phyloP scores from a whole-genome alignment of 305 asterid species.

The Fraxinus latifolia region DNA sequence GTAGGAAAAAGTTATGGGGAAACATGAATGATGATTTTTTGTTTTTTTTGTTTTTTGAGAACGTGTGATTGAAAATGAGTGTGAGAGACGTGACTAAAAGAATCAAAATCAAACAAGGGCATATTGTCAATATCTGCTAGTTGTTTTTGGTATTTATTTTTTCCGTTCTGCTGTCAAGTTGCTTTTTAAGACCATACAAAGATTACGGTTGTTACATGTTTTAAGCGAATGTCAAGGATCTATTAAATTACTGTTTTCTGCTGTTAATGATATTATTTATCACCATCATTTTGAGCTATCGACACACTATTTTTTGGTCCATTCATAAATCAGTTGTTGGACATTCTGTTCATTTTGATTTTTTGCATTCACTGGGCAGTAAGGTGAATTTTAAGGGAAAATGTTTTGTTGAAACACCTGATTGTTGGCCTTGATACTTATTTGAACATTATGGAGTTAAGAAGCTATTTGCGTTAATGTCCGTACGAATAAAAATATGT shows the following conservation, averaged over 20 bases:
- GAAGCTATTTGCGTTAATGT: neutral
- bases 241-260: neutral
- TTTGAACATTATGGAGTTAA: neutral
- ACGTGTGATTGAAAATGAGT: neutral
- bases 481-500: neutral
- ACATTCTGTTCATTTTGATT: neutral
- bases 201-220: neutral
- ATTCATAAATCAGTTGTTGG: neutral
- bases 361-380: neutral
- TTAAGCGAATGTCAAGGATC: neutral
- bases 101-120: neutral
- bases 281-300: neutral
- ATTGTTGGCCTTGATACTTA: neutral
- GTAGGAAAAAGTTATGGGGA: no score
- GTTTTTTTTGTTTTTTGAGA: no score
- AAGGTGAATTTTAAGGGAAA: neutral
- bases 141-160: neutral
- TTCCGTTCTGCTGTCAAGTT: neutral
- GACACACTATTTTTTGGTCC: neutral
- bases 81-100: neutral
- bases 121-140: neutral
- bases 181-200: neutral
- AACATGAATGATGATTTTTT: no score
- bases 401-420: neutral
- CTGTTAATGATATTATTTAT: neutral